A percentile compares a stretch with the other conserved stretches of the same genome.
Evolutionary conservation across 257 asterid species (phyloP).

Genomic region (Nyctanthes arbortristis): DNA sequence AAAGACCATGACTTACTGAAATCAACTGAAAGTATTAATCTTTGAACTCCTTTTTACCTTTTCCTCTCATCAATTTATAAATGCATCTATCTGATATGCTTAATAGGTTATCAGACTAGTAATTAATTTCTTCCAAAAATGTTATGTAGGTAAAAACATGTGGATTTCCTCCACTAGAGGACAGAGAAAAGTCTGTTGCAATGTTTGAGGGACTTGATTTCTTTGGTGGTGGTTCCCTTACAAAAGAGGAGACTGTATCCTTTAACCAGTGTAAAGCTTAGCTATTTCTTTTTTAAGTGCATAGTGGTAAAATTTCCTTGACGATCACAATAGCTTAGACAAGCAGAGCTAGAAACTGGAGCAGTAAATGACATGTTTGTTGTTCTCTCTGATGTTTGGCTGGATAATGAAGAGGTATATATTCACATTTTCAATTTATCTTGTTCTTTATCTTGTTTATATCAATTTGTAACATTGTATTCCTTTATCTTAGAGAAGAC

Average conservation of each 20-base stretch:
- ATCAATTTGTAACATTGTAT: constrained; percentile 40
- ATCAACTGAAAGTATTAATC: not conserved
- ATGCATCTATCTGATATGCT: too few species aligned
- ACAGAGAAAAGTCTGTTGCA: constrained; percentile 65
- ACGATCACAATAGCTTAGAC: constrained; percentile 61
- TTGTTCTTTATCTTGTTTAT: constrained; percentile 11
- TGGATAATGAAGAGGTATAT: constrained; percentile 77
- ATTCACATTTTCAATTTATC: constrained; percentile 12
- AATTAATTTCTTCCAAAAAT: constrained; percentile 20
- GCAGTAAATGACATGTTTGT: constrained; percentile 97
- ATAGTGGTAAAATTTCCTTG: constrained; percentile 34
- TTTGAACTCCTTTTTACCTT: not conserved
- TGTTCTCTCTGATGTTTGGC: constrained; percentile 87
- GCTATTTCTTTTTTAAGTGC: constrained; percentile 7
- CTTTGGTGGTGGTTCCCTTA: constrained; percentile 82
- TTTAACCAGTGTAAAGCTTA: constrained; percentile 21
- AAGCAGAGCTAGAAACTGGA: constrained; percentile 74
- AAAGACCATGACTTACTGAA: not conserved
- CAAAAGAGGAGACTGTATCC: constrained; percentile 97
- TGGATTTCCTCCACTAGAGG: constrained; percentile 95
- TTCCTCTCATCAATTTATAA: not conserved
- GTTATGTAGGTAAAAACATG: constrained; percentile 76
- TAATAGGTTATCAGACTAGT: constrained; percentile 16
- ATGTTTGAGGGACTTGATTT: constrained; percentile 69
- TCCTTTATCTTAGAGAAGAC: constrained; percentile 72